Evolutionary conservation across 23 red algal genomes (phyloP), one percentile per base, ranked within the genome.

Genomic region (Gracilaria domingensis): DNA sequence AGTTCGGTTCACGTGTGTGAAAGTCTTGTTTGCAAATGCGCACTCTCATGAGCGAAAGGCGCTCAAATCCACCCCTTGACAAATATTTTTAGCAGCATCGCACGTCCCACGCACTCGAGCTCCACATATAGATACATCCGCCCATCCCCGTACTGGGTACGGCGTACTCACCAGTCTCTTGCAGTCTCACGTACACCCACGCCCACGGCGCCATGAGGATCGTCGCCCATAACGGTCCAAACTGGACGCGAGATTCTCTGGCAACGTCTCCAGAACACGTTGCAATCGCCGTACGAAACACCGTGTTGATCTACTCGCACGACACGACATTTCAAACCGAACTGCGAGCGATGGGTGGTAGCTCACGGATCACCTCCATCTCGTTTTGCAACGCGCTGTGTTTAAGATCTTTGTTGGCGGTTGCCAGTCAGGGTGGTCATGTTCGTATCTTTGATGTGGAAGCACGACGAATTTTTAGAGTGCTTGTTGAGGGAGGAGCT

Each of bases 191-290:
- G 23, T 59, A n/a, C n/a, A n/a, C 14, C 55, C 3, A 70, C 65
- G 7, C 4, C 9, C 35, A 21, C 21, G 11, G 21, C 67, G 23
- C 9, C 67, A 89, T 89, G 85, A 40, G 75, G 30, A 51, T 89
- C 17, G 48, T 89, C 23, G 85, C 85, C 4, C 85, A 89, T 58
- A 65, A 59, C 71, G 85, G 85, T 39, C 85, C 85, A 23, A 89
- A 77, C 57, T 89, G 85, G 85, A 49, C 48, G 21, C 74, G 62
- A 26, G 50, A 58, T 35, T 66, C 85, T 5, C 8, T 89, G 11
- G 71, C 70, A 55, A 67, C 51, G 3, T 51, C 42, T 36, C 34
- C 70, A 36, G 8, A 47, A 20, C 21, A 36, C 53, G 67, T 45
- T 3, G 85, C 85, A 50, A 39, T 89, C 53, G 85, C 51, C 28